Base-by-base conservation (phyloP, 148 eudicot species). In the Rhododendron vialii region DNA sequence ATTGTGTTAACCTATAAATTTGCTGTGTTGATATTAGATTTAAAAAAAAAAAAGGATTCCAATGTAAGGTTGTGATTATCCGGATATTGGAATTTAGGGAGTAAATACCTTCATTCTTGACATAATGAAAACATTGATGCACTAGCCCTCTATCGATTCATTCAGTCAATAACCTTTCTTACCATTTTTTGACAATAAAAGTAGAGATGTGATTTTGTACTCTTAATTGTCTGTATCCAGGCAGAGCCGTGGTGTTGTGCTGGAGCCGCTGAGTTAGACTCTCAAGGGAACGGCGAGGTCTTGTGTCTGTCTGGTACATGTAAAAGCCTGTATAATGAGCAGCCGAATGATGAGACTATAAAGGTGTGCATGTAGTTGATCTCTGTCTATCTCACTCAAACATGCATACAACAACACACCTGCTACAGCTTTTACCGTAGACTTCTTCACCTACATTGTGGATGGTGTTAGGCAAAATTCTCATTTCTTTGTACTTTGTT, bases 341-440 rank as follows among this genome's bases (percentile, higher is more conserved):
- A 86, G 90, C 71, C 92, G n/a, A n/a, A n/a, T n/a, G 90, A 92
- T 90, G 91, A 92, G 84, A 90, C 93, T 30, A 90, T 92, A 69
- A 92, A 92, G 88, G 93, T 92, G 59, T 41, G 84, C 3, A 71
- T 84, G 15, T 53, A 53, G 55, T 13, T 50, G 55, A 50, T 50
- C 84, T 30, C 17, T 10, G 36, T 69, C 36, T 55, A 15, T 71
- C n/a, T 80, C 84, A 17, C 80, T 67, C 67, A 18, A 63, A 36
- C 78, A 81, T 33, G 36, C 41, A 24, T 28, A 47, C 10, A 22
- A 30, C 30, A 65, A 28, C 74, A 26, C 33, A 67, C 35, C 74
- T 67, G 15, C 74, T 65, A 20, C 30, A 65, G 14, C 33, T 65
- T 65, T 65, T 61, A 24, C 5, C 24, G 0, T 61, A 4, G 69